Evolutionary conservation across 768 basidiomycete species (phyloP).

Genomic region (Xerocomus potaroensis): DNA sequence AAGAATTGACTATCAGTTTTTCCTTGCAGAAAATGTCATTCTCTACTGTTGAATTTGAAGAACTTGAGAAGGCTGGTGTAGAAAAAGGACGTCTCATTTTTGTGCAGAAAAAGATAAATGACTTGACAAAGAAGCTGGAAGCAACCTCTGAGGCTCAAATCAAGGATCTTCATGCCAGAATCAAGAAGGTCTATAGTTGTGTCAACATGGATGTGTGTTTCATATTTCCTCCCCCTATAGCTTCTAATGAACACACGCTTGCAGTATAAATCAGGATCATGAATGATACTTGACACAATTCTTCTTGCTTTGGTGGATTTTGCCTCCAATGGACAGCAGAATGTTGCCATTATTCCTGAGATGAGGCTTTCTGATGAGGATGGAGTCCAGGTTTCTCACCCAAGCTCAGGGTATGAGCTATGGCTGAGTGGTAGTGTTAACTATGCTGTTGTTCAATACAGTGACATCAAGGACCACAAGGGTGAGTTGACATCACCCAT

Average conservation of each 20-base stretch:
- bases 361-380: not conserved
- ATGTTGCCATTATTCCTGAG: not conserved
- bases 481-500: not conserved
- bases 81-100: not conserved
- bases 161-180: not conserved
- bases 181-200: not conserved
- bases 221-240: not conserved
- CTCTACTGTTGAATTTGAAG: not conserved
- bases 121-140: not conserved
- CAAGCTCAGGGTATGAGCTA: not conserved
- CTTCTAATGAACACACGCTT: not conserved
- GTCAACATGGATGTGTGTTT: not conserved
- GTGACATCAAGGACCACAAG: not conserved
- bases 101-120: not conserved
- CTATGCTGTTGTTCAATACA: not conserved
- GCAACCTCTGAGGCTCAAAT: not conserved
- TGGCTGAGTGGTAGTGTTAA: not conserved
- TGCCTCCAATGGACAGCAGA: not conserved
- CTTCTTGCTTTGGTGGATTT: not conserved
- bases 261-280: not conserved
- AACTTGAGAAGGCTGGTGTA: not conserved
- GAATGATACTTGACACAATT: not conserved
- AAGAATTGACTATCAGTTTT: not conserved
- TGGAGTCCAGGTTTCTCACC: not conserved
- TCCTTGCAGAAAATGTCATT: not conserved